phyloP scores from a whole-genome alignment of 2,329 filamentous ascomycete species.

The Aspergillus ruber region DNA sequence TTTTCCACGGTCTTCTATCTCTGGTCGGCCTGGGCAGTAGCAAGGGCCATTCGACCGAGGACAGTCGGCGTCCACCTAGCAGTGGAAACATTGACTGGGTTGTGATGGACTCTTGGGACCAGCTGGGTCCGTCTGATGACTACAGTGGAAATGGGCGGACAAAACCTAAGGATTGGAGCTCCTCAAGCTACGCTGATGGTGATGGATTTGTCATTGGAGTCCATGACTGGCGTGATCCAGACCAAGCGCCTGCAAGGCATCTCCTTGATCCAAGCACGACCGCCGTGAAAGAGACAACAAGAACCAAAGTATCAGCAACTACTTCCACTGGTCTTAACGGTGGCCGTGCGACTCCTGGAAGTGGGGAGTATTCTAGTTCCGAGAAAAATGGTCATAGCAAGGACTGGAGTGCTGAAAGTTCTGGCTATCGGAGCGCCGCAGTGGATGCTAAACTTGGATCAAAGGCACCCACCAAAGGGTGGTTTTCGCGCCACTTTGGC shows the following conservation, averaged over 20 bases:
- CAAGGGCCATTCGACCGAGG: constrained; percentile 27
- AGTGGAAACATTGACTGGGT: constrained; percentile 72
- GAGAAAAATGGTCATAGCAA: constrained; percentile 22
- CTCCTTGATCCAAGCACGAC: constrained; percentile 17
- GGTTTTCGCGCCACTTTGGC: constrained; percentile 31
- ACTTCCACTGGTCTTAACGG: constrained; percentile 46
- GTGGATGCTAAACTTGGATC: constrained; percentile 7
- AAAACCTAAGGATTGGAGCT: constrained; percentile 7
- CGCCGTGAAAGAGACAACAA: constrained; percentile 23
- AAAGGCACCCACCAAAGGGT: constrained; percentile 16
- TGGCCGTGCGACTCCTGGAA: constrained; percentile 64
- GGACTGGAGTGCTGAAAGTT: constrained; percentile 8
- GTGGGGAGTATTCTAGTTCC: constrained; percentile 59
- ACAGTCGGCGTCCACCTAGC: constrained; percentile 61
- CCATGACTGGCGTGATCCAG: constrained; percentile 79
- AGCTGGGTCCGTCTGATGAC: constrained; percentile 31
- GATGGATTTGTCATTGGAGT: constrained; percentile 76
- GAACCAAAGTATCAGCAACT: constrained; percentile 24
- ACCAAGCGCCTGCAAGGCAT: constrained; percentile 51
- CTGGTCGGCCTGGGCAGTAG: constrained; percentile 36
- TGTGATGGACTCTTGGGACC: constrained; percentile 59
- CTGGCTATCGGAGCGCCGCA: constrained; percentile 6
- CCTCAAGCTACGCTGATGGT: constrained; percentile 25
- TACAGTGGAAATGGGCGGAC: constrained; percentile 7
- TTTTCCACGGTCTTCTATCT: constrained; percentile 42